Conservation (phyloP, 306 rosid species). For the Vigna trinervia region DNA sequence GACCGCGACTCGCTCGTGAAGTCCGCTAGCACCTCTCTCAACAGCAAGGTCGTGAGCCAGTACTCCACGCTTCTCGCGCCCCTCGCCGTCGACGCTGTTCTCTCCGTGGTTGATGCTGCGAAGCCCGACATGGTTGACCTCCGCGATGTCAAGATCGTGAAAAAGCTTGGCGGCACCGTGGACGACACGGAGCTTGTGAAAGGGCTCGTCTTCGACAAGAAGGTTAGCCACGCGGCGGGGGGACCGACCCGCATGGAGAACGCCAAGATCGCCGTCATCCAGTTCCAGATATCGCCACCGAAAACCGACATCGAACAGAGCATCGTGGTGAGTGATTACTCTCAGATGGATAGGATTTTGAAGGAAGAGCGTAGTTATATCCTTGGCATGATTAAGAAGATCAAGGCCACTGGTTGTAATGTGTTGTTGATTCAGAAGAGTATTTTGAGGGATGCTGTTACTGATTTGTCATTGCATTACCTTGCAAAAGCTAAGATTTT, state of each 20-base stretch:
- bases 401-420: slow-evolving; percentile 86
- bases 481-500: slow-evolving; percentile 95
- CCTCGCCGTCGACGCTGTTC: slow-evolving; percentile 88
- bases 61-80: slow-evolving; percentile 93
- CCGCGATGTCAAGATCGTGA: slow-evolving; percentile 88
- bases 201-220: slow-evolving; percentile 91
- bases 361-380: slow-evolving; percentile 95
- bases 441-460: slow-evolving; percentile 91
- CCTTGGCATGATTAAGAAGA: slow-evolving; percentile 94
- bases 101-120: slow-evolving; percentile 66
- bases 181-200: slow-evolving; percentile 84
- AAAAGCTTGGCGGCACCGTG: slow-evolving; percentile 93
- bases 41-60: slow-evolving; percentile 95
- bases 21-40: slow-evolving; percentile 91
- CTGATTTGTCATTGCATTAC: slow-evolving; percentile 91
- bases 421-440: slow-evolving; percentile 96
- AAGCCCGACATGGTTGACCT: slow-evolving; percentile 85
- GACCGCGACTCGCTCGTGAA: slow-evolving; percentile 85
- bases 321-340: slow-evolving; percentile 86
- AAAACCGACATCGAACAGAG: slow-evolving; percentile 97
- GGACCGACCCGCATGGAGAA: slow-evolving; percentile 95
- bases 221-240: slow-evolving; percentile 94
- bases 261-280: slow-evolving; percentile 94
- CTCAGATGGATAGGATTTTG: slow-evolving; percentile 97
- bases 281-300: slow-evolving; percentile 96